phyloP scores from a whole-genome alignment of 164 flowering plant genomes.

The Buxus sempervirens region DNA sequence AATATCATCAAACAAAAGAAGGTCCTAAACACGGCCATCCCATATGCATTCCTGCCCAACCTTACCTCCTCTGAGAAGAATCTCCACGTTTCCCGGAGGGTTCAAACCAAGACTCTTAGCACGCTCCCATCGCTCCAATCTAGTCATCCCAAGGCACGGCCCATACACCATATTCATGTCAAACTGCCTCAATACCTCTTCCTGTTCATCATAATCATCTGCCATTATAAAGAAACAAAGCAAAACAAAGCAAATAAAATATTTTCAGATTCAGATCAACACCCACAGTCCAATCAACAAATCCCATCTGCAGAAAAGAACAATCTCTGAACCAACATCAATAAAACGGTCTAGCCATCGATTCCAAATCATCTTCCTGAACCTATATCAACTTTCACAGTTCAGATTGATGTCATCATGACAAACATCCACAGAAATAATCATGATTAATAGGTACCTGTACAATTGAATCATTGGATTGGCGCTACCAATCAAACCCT shows the following conservation, averaged over 20 bases:
- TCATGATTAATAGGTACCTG: background rate
- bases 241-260: background rate
- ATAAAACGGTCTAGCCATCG: background rate
- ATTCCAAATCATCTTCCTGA: too few relatives aligned
- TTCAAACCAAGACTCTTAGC: constrained; percentile 60
- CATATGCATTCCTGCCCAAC: constrained; percentile 53
- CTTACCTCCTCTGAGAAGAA: constrained; percentile 34
- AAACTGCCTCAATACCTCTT: constrained; percentile 68
- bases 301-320: background rate
- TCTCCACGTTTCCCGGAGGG: constrained; percentile 59
- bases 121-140: constrained; percentile 80
- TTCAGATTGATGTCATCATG: too few relatives aligned
- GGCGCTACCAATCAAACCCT: background rate
- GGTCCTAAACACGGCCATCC: constrained; percentile 63
- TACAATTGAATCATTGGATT: background rate
- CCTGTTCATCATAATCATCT: constrained; percentile 25
- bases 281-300: background rate
- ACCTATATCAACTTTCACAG: too few relatives aligned
- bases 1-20: background rate
- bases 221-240: background rate
- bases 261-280: background rate
- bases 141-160: constrained; percentile 74
- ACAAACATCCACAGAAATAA: too few relatives aligned
- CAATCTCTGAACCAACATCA: background rate
- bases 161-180: constrained; percentile 88